Conservation (phyloP, 2,329 filamentous ascomycete genomes). For the Pseudocercospora vitis region DNA sequence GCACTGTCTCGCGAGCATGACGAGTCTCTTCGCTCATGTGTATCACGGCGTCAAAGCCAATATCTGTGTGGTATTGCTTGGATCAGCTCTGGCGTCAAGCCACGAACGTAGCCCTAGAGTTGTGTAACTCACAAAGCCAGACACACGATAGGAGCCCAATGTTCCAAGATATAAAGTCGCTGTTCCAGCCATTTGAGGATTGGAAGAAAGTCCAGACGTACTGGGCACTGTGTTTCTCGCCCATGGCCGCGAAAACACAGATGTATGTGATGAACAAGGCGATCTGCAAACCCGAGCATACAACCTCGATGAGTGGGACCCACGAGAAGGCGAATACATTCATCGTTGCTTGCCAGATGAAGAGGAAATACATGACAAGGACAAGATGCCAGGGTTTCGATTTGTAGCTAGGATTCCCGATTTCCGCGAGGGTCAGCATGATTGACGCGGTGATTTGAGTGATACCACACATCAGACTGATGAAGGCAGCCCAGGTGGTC, state of each 20-base stretch:
- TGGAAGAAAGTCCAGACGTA: constrained; percentile 10
- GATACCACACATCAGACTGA: constrained; percentile 8
- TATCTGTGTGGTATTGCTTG: constrained; percentile 3
- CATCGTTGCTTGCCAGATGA: constrained; percentile 41
- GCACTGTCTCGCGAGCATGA: constrained; percentile 28
- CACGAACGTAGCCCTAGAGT: not conserved
- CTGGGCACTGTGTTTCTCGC: constrained; percentile 4
- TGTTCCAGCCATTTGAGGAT: constrained; percentile 3
- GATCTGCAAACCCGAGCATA: constrained; percentile 52
- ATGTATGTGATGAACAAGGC: constrained; percentile 55
- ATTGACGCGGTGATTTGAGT: not conserved
- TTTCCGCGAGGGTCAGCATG: constrained; percentile 1
- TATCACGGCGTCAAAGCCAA: constrained; percentile 4
- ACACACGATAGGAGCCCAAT: constrained; percentile 7
- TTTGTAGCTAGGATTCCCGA: not conserved
- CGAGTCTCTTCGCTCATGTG: constrained; percentile 29
- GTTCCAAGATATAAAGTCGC: constrained; percentile 8
- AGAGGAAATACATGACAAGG: constrained; percentile 48
- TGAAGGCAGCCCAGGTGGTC: constrained; percentile 5
- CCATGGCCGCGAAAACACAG: constrained; percentile 42
- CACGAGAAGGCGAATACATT: constrained; percentile 48
- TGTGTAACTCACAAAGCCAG: constrained; percentile 9
- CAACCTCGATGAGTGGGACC: constrained; percentile 50
- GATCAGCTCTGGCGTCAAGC: not conserved
- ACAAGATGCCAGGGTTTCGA: constrained; percentile 50